These are phyloP conservation scores for Hemerocallis citrina DNA, from an alignment of 106 monocot genomes.

Conservation along the genomic window DNA sequence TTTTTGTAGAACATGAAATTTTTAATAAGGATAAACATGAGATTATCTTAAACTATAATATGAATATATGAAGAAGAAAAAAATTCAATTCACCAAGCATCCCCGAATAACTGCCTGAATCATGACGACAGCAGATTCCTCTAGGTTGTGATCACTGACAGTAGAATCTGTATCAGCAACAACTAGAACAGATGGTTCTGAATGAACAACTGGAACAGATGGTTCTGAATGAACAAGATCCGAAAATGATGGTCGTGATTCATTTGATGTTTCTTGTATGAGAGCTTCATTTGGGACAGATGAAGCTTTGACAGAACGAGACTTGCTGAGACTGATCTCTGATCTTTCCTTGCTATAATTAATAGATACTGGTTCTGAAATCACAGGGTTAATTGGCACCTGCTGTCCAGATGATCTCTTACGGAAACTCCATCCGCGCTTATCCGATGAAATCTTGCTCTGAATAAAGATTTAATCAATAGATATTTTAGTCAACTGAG, in stretches of 20 bases:
- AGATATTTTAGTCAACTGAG: background rate
- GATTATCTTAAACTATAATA: background rate
- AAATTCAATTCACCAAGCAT: conserved; percentile 33
- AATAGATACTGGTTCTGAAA: conserved; percentile 22
- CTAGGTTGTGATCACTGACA: conserved; percentile 8
- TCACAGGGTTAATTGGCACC: conserved; percentile 31
- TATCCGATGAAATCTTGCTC: conserved; percentile 32
- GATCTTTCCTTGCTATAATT: conserved; percentile 15
- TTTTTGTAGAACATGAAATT: background rate
- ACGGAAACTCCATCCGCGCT: conserved; percentile 54
- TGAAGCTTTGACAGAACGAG: conserved; percentile 10
- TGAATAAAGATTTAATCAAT: conserved; percentile 9
- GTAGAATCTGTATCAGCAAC: background rate
- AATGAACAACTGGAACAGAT: conserved; percentile 1
- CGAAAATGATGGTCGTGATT: background rate
- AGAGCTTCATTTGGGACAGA: conserved; percentile 21
- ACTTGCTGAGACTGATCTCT: conserved; percentile 9
- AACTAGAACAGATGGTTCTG: conserved; percentile 1
- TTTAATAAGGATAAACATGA: background rate
- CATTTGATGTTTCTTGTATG: conserved; percentile 15
- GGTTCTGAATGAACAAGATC: too few species aligned
- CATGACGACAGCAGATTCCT: conserved; percentile 25
- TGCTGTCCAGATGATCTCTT: conserved; percentile 36
- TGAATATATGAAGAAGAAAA: background rate
- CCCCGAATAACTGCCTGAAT: conserved; percentile 47